Evolutionary conservation across 129 eudicot species (phyloP).

Genomic region (Helianthus tuberosus): DNA sequence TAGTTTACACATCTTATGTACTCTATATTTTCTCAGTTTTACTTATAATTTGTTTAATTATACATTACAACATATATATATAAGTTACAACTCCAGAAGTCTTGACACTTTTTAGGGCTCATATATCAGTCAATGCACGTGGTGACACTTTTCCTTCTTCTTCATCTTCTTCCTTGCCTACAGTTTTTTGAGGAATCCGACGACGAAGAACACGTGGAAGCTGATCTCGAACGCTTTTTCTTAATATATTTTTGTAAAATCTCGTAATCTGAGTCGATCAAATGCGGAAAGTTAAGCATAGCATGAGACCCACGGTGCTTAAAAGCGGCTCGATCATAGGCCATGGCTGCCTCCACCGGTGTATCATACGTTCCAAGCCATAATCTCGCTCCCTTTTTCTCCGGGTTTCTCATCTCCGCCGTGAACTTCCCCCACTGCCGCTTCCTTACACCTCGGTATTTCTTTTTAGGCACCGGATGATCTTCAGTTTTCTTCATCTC

Average conservation of each 20-base stretch:
- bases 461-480: not conserved
- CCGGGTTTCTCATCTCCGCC: slow-evolving; percentile 30
- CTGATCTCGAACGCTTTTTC: slow-evolving; percentile 1
- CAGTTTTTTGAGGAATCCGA: too few species aligned
- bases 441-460: slow-evolving; percentile 28
- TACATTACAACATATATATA: too few species aligned
- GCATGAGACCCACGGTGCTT: slow-evolving; percentile 31
- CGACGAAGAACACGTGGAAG: not conserved
- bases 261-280: slow-evolving; percentile 14
- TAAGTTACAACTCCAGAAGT: too few species aligned
- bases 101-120: too few species aligned
- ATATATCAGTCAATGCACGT: too few species aligned
- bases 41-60: too few species aligned
- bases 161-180: too few species aligned
- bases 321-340: slow-evolving; percentile 29
- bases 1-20: too few species aligned
- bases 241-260: slow-evolving; percentile 4
- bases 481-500: not conserved
- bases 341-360: slow-evolving; percentile 28
- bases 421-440: slow-evolving; percentile 33
- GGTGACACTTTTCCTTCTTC: too few species aligned
- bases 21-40: too few species aligned
- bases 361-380: slow-evolving; percentile 34
- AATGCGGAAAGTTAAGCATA: slow-evolving; percentile 30
- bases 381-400: slow-evolving; percentile 23